These are phyloP conservation scores for Lachancea cidri DNA, from an alignment of 805 yeast genomes.

Conservation along the genomic window DNA sequence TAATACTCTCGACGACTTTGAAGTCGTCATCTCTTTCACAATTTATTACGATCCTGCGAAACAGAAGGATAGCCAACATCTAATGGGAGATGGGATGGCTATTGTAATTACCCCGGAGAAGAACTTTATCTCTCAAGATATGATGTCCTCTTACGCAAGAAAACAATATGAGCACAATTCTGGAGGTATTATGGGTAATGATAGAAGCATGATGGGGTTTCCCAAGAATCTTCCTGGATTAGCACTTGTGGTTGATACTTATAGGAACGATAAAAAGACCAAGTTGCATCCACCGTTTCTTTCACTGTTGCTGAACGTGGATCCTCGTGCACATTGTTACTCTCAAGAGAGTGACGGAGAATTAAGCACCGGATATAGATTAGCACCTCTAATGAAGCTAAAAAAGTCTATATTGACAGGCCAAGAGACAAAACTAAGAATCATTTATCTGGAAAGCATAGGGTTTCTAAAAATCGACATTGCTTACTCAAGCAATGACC, in stretches of 20 bases:
- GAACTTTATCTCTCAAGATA: constrained; percentile 21
- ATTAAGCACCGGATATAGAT: constrained; percentile 15
- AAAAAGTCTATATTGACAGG: constrained; percentile 16
- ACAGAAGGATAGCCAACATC: constrained; percentile 3
- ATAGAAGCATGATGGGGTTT: constrained; percentile 29
- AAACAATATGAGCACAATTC: constrained; percentile 27
- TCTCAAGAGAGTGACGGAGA: constrained; percentile 24
- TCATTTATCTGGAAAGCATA: constrained; percentile 27
- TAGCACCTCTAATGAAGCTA: constrained; percentile 18
- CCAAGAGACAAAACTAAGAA: constrained; percentile 17
- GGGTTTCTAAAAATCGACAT: constrained; percentile 28
- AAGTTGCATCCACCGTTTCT: constrained; percentile 17
- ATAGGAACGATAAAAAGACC: constrained; percentile 12
- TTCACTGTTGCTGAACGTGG: constrained; percentile 22
- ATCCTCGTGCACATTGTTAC: constrained; percentile 23
- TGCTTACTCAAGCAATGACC: constrained; percentile 19
- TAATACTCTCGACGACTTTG: constrained; percentile 30
- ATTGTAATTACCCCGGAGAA: constrained; percentile 27
- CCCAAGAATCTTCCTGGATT: constrained; percentile 30
- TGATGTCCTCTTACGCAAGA: constrained; percentile 24
- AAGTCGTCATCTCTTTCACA: constrained; percentile 19
- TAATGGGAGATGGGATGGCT: constrained; percentile 27
- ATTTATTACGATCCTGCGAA: constrained; percentile 7
- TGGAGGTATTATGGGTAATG: constrained; percentile 22
- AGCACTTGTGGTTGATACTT: constrained; percentile 25